Base-by-base conservation (phyloP, 1,139 yeast species). In the Pneumocystis canis region DNA sequence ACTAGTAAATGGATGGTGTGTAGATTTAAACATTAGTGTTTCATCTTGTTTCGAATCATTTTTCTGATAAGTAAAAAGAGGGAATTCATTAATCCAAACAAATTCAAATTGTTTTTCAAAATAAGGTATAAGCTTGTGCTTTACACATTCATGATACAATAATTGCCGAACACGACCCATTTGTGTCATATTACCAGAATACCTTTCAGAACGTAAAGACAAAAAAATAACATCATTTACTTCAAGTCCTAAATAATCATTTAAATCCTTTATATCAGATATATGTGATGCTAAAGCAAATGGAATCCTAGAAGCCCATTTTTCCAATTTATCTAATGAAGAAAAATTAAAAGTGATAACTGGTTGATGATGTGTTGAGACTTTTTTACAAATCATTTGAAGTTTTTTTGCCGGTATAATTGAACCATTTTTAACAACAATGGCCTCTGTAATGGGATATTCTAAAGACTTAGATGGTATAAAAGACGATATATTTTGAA, bases 131-230 rank as follows among this genome's bases (percentile, higher is more conserved):
- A 57, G 32, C 62, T 65, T 69, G 67, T 0, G 88, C 87, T 67
- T 74, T 80, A 65, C 63, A 28, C 63, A 37, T 41, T 76, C 77
- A 58, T 79, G 78, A 41, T 85, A 83, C 0, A 88, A 82, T 61
- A 88, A 70, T 71, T 89, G 96, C 65, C 98, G 79, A 67, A 88
- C 80, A 66, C 85, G 79, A 0, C 99, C 99, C 62, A 92, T 75
- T 0, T 98, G 97, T 0, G 98, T 92, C 28, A 98, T 97, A 70
- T 89, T 92, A 70, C 94, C 98, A 71, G 88, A 90, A 0, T 87
- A 75, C 35, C 82, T 69, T 5, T 73, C 71, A 0, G 88, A 82
- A 64, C 98, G 78, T 31, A 85, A 87, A 14, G 89, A 79, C 18
- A 87, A 80, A 2, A 92, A 92, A 53, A 92, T 71, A 2, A 88